These are phyloP conservation scores for Naganishia randhawae DNA, from an alignment of 768 basidiomycete genomes.

Conservation along the genomic window DNA sequence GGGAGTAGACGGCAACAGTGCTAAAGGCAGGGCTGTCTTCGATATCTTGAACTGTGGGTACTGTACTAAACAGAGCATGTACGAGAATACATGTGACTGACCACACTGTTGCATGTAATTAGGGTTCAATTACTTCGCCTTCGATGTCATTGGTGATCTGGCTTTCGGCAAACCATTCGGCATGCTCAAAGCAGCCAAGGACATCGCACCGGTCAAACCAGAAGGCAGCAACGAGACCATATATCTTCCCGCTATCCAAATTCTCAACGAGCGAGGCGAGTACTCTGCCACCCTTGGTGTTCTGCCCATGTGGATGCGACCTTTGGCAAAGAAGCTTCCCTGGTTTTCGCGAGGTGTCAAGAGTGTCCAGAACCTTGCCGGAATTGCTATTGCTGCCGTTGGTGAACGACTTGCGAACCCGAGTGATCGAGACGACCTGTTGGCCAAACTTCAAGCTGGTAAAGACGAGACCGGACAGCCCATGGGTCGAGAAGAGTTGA, in stretches of 20 bases:
- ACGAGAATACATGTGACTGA: conserved; percentile 55
- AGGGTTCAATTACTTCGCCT: conserved; percentile 63
- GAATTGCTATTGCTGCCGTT: conserved; percentile 57
- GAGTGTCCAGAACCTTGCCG: conserved; percentile 69
- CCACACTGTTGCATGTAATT: conserved; percentile 52
- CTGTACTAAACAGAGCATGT: not conserved
- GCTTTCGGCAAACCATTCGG: conserved; percentile 85
- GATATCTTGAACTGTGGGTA: conserved; percentile 32
- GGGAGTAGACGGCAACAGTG: conserved; percentile 61
- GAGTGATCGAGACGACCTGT: conserved; percentile 73
- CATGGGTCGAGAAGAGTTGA: conserved; percentile 77
- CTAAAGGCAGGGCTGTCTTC: conserved; percentile 31
- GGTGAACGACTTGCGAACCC: conserved; percentile 66
- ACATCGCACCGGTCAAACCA: conserved; percentile 56
- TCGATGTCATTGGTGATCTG: conserved; percentile 63
- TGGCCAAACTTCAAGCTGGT: conserved; percentile 73
- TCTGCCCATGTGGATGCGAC: conserved; percentile 69
- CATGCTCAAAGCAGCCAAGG: conserved; percentile 72
- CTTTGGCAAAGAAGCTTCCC: conserved; percentile 63
- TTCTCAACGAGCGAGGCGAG: conserved; percentile 83
- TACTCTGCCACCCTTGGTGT: conserved; percentile 79
- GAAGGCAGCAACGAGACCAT: conserved; percentile 51
- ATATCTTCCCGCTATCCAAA: conserved; percentile 73
- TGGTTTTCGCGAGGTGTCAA: conserved; percentile 68
- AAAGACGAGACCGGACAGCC: conserved; percentile 72